phyloP scores from a whole-genome alignment of 1,139 yeast species.

The Candida glucosophila region DNA sequence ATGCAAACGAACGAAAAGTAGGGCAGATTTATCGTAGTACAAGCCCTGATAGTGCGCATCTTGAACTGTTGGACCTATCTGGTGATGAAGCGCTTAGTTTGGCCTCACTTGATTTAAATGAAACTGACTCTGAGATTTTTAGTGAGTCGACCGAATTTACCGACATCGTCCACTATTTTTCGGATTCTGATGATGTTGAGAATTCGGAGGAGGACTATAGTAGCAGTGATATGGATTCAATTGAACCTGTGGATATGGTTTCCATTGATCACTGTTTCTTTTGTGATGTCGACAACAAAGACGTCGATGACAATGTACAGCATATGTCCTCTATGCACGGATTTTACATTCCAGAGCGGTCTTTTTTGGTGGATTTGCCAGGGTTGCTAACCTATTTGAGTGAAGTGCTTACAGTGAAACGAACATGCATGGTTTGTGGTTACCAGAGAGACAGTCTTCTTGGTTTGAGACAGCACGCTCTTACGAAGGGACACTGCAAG shows the following conservation, averaged over 20 bases:
- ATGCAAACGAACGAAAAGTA: too few relatives aligned
- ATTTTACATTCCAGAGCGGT: slow-evolving; percentile 41
- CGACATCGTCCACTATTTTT: slow-evolving; percentile 35
- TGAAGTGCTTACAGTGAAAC: slow-evolving; percentile 34
- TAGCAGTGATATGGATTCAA: too few relatives aligned
- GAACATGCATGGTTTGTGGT: slow-evolving; percentile 47
- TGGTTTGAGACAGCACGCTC: slow-evolving; percentile 45
- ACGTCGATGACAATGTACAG: slow-evolving; percentile 32
- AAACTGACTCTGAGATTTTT: slow-evolving; percentile 36
- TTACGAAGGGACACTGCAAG: slow-evolving; percentile 45
- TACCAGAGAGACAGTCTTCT: slow-evolving; percentile 40
- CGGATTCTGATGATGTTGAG: slow-evolving; percentile 28
- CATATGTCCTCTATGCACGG: slow-evolving; percentile 46
- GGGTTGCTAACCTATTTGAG: slow-evolving; percentile 39
- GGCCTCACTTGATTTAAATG: too few relatives aligned
- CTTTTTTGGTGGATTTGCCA: slow-evolving; percentile 29
- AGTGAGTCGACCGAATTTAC: slow-evolving; percentile 55
- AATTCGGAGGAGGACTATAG: slow-evolving; percentile 16
- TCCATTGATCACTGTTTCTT: slow-evolving; percentile 33
- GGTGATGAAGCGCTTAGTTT: too few relatives aligned
- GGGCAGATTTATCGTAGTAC: slow-evolving; percentile 6
- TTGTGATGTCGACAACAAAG: slow-evolving; percentile 30
- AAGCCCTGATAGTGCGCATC: slow-evolving; percentile 16
- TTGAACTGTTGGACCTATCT: too few relatives aligned
- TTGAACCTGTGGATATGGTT: slow-evolving; percentile 15